Percentiles rank a stretch among this genome's conserved stretches.
Evolutionary conservation across 139 green algal species (phyloP).

Genomic region (Chlamydomonas eustigma): DNA sequence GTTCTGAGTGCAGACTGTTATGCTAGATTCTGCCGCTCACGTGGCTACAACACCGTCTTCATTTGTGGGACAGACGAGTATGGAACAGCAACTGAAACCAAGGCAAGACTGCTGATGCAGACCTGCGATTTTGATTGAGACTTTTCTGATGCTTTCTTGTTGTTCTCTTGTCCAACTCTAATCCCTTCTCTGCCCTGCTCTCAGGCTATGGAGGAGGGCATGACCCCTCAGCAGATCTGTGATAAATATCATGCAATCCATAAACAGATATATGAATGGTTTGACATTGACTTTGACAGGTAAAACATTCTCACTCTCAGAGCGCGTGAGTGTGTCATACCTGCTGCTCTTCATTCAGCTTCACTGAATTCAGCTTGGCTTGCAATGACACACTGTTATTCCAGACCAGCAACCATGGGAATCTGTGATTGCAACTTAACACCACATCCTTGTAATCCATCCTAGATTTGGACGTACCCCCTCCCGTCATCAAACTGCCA

Average conservation of each 20-base stretch:
- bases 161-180: no score
- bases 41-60: constrained; percentile 90
- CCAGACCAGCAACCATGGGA: no score
- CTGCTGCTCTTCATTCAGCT: no score
- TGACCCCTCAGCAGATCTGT: constrained; percentile 90
- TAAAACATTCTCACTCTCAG: background rate
- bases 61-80: constrained; percentile 99
- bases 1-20: constrained; percentile 93
- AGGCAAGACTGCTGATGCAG: no score
- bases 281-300: constrained; percentile 89
- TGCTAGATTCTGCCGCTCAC: constrained; percentile 79
- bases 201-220: constrained; percentile 80
- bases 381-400: no score
- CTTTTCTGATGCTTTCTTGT: no score
- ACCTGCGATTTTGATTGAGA: no score
- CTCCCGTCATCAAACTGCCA: constrained; percentile 29
- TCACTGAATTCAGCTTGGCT: no score
- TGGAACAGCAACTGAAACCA: constrained; percentile 96
- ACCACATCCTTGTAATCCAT: constrained; percentile 8
- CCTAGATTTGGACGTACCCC: constrained; percentile 23
- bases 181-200: no score
- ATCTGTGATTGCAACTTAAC: no score
- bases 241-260: constrained; percentile 98
- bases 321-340: background rate
- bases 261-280: constrained; percentile 92